Evolutionary conservation across 768 basidiomycete species (phyloP).

Genomic region (Candolleomyces efflorescens): DNA sequence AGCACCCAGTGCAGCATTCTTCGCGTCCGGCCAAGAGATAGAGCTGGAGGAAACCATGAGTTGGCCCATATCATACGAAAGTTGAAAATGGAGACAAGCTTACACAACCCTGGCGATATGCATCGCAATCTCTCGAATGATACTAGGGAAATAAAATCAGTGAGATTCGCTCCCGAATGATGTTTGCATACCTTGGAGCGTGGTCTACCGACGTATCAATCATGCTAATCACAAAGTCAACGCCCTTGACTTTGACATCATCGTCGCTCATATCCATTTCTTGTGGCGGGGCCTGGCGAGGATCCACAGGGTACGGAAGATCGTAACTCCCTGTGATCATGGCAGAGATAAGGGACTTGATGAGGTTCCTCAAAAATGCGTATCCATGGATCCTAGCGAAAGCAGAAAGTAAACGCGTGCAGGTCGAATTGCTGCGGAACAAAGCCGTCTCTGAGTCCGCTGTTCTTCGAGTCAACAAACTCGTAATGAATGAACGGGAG

Average conservation of each 20-base stretch:
- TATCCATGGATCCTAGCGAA: slow-evolving; percentile 92
- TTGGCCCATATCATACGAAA: too few relatives aligned
- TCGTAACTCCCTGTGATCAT: slow-evolving; percentile 72
- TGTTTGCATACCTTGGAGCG: too few relatives aligned
- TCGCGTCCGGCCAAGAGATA: slow-evolving; percentile 72
- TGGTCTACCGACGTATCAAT: too few relatives aligned
- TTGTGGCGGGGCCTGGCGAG: slow-evolving; percentile 51
- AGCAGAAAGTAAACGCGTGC: slow-evolving; percentile 79
- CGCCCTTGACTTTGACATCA: too few relatives aligned
- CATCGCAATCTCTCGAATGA: slow-evolving; percentile 83
- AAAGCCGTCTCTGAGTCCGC: slow-evolving; percentile 78
- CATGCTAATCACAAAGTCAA: too few relatives aligned
- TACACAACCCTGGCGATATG: slow-evolving; percentile 80
- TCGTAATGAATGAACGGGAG: not conserved
- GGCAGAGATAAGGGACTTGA: slow-evolving; percentile 71
- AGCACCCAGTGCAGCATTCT: slow-evolving; percentile 79
- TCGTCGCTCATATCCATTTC: slow-evolving; percentile 55
- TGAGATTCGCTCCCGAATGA: too few relatives aligned
- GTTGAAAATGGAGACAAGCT: slow-evolving; percentile 22
- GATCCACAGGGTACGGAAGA: slow-evolving; percentile 77
- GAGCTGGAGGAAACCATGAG: slow-evolving; percentile 28
- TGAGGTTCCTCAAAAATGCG: slow-evolving; percentile 78
- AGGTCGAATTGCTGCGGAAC: slow-evolving; percentile 86
- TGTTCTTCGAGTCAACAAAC: slow-evolving; percentile 3
- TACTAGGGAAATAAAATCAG: slow-evolving; percentile 28